Base-by-base conservation (phyloP, 78 protist genomes). In the Dictyostelium citrinum region DNA sequence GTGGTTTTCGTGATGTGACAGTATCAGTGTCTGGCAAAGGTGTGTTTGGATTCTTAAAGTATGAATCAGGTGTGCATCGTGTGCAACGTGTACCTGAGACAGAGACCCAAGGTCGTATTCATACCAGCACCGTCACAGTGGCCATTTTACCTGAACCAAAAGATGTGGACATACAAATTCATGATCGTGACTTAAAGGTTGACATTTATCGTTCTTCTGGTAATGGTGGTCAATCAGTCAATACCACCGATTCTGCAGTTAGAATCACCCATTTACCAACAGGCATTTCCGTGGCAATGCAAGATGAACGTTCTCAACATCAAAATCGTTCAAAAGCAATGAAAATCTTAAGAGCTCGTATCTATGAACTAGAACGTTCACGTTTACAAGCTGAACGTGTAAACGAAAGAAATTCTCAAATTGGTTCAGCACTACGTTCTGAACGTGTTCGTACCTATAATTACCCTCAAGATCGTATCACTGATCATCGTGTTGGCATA, bases 221-320 rank as follows among this genome's bases (percentile, higher is more conserved):
- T 16, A 97, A 97, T 7, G 99, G 99, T 46, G 99, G 99, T 17
- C 99, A 98, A 82, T 81, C 91, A 31, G 99, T 98, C 27, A 98
- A 98, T 95, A 97, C 97, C 17, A 98, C 99, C 1, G 98, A 98
- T 49, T 49, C 91, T 6, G 99, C 99, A 0, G 99, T 97, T 17
- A 86, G 98, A 31, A 80, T 98, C 29, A 97, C 96, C 0, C 99
- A 98, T 93, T 35, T 90, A 2, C 99, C 98, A 3, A 98, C 99
- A 0, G 99, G 99, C 1, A 72, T 90, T 24, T 79, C 83, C 0
- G 98, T 96, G 12, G 6, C 61, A 14, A 91, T 86, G 80, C 98
- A 96, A 64, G 97, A 97, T 79, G 98, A 97, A 77, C 95, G 98
- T 22, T 95, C 97, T 12, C 98, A 97, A 92, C 96, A 90, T 5